Conservation (phyloP, 2,329 filamentous ascomycete genomes). For the Penicillium sp. region DNA sequence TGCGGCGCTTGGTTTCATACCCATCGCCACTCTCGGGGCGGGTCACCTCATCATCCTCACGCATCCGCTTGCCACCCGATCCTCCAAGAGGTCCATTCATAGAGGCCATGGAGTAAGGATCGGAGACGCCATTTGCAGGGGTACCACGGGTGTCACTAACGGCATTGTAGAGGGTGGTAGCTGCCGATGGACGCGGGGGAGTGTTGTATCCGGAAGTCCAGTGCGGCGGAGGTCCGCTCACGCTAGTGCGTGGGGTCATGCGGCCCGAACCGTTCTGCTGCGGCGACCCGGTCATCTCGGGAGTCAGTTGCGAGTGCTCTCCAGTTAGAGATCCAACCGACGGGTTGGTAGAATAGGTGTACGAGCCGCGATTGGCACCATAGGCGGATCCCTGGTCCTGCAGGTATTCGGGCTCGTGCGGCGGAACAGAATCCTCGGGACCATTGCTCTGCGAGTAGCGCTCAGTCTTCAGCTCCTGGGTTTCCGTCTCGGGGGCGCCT, state of each 20-base stretch:
- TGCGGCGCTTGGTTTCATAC: conserved; percentile 71
- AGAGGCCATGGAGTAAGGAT: conserved; percentile 68
- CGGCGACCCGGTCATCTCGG: conserved; percentile 81
- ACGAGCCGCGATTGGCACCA: conserved; percentile 68
- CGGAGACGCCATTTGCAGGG: conserved; percentile 64
- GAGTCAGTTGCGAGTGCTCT: conserved; percentile 73
- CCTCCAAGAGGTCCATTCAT: conserved; percentile 62
- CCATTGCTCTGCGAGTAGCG: conserved; percentile 61
- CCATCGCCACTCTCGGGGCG: conserved; percentile 64
- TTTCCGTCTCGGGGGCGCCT: conserved; percentile 59
- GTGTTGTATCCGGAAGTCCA: conserved; percentile 77
- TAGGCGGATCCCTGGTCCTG: conserved; percentile 74
- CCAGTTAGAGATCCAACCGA: conserved; percentile 65
- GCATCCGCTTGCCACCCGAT: conserved; percentile 58
- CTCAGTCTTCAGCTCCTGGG: conserved; percentile 68
- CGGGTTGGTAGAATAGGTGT: conserved; percentile 71
- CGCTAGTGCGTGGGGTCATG: conserved; percentile 77
- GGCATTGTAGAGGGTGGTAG: conserved; percentile 84
- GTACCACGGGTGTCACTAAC: conserved; percentile 75
- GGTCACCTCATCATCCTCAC: conserved; percentile 64
- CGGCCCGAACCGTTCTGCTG: conserved; percentile 80
- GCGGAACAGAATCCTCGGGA: conserved; percentile 67
- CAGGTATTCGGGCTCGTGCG: conserved; percentile 76
- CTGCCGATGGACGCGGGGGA: conserved; percentile 67
- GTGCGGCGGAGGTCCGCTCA: conserved; percentile 63